Evolutionary conservation across 2,329 filamentous ascomycete genomes (phyloP), one percentile per base, ranked within the genome.

Genomic region (Pezicula neosporulosa): DNA sequence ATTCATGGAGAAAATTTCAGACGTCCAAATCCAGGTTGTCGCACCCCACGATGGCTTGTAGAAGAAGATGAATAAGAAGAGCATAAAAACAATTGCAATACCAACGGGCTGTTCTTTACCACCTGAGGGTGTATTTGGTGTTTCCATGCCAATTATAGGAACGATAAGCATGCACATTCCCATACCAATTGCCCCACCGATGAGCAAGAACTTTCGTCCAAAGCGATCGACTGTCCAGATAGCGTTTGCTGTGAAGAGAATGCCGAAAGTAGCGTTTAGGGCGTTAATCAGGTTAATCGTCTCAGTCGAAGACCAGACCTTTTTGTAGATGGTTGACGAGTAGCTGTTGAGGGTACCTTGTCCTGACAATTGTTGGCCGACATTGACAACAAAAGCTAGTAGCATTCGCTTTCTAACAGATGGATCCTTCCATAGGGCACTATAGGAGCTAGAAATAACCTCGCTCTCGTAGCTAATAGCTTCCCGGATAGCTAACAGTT

Each of bases 331-430:
- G 59, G 81, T 80, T n/a, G 85, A 86, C 18, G 80, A 85, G 74
- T 89, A 89, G 3, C 80, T 78, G 75, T 89, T 89, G 57, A 89
- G 75, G 1, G 84, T 85, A 56, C 86, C 86, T 68, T 89, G 86
- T 24, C 86, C 86, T 12, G 85, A 85, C 46, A 89, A 76, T 67
- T 89, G 86, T 67, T 89, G 86, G 47, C 85, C 85, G 47, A 85
- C 77, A 64, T 89, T 89, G 69, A 89, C 71, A 48, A 87, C 69
- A 58, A 86, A 78, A 36, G 84, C 84, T 35, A 89, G 76, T 43
- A 75, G 70, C 56, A 89, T 75, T 48, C 86, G 80, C 73, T 84
- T 86, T 59, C 86, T 78, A 44, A 89, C 70, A 10, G 84, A 87
- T 44, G 77, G 77, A 67, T 89, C 85, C 67, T 85, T 86, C 80